These are phyloP conservation scores for Auxenochlorella pyrenoidosa DNA, from an alignment of 139 green algal species.

Conservation along the genomic window DNA sequence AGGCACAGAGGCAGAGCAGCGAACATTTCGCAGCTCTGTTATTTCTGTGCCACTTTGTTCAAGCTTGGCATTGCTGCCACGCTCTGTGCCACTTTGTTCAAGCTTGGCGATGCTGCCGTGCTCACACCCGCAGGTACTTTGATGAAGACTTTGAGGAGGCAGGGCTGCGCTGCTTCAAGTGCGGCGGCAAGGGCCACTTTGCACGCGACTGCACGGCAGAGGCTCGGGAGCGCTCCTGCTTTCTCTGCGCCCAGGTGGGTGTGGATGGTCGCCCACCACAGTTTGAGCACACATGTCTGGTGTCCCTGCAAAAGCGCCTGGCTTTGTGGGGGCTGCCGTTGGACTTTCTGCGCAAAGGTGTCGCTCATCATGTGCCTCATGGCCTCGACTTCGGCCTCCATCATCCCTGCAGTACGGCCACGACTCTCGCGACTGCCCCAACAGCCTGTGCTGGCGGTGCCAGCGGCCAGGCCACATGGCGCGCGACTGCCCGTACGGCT, in stretches of 20 bases:
- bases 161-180: slow-evolving; percentile 62
- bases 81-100: no score
- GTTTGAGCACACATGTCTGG: no score
- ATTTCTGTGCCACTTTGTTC: no score
- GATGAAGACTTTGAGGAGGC: slow-evolving; percentile 61
- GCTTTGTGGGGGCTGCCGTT: no score
- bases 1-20: background rate
- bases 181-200: slow-evolving; percentile 61
- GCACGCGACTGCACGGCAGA: slow-evolving; percentile 56
- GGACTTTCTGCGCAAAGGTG: no score
- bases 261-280: slow-evolving; percentile 32
- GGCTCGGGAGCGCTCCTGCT: slow-evolving; percentile 60
- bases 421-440: slow-evolving; percentile 65
- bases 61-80: no score
- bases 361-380: no score
- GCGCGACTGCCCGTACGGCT: slow-evolving; percentile 55
- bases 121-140: slow-evolving; percentile 66
- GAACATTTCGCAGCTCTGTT: no score
- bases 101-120: no score
- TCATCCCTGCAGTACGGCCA: slow-evolving; percentile 10
- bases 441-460: slow-evolving; percentile 70
- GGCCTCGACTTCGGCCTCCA: no score
- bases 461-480: slow-evolving; percentile 62
- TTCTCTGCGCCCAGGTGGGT: slow-evolving; percentile 75
- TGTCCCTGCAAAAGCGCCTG: no score